Evolutionary conservation across 78 protist genomes (phyloP), one percentile per base, ranked within the genome.

Genomic region (Dictyostelium firmibasis): DNA sequence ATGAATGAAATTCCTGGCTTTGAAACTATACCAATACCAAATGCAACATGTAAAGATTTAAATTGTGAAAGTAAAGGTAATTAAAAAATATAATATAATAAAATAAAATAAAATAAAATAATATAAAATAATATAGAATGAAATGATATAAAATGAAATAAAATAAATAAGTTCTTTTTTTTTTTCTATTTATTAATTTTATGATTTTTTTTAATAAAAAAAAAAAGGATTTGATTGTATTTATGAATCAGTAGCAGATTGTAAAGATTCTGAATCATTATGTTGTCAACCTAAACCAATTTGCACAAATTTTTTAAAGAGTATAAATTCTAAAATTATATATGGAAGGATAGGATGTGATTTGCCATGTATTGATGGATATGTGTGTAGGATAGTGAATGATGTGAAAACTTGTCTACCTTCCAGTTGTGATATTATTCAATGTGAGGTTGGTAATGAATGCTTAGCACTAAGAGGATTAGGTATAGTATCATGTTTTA

Each of bases 271-370:
- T 57, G 92, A 50, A 8, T 33, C 79, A 47, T 33, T 25, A 14
- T 86, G 92, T 86, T 86, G 92, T 57, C 4, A 35, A 10, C 76
- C 92, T 3, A 27, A 20, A 1, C 92, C 92, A 7, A 38, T 41
- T 14, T 86, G 92, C 53, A 13, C 62, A 0, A 67, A 67, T 67
- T 67, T 67, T 25, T 11, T 25, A 67, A 67, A 67, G 35, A 27
- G 3, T 11, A 27, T 25, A 25, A 27, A 67, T 27, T 27, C 8
- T 25, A 29, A 41, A 78, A 9, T 27, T 43, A 11, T 33, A 10
- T 67, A 43, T 36, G 81, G 81, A 29, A 36, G 81, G 41, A 35
- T 16, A 13, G 0, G 25, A 25, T 86, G 92, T 53, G 60, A 76
- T 75, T 14, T 35, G 2, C 53, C 27, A 33, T 86, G 92, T 57